These are phyloP conservation scores for Entoloma clypeatum DNA, from an alignment of 1,284 basidiomycete genomes.

Conservation along the genomic window DNA sequence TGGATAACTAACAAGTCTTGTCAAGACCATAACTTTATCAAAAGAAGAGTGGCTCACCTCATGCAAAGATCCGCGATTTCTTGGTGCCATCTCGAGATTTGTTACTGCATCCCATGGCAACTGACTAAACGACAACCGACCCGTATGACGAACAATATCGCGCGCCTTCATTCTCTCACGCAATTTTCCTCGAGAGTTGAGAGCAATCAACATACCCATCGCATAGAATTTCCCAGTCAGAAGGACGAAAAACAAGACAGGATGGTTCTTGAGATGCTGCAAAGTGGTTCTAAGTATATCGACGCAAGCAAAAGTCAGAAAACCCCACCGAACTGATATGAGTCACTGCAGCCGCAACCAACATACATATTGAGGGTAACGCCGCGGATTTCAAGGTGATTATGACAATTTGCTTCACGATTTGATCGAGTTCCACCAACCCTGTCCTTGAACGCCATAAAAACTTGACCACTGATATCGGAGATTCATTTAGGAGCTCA, in stretches of 20 bases:
- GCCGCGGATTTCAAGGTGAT: constrained; percentile 48
- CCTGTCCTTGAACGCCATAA: constrained; percentile 45
- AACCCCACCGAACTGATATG: constrained; percentile 35
- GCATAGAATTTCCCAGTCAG: constrained; percentile 49
- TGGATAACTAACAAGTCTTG: constrained; percentile 4
- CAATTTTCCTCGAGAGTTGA: constrained; percentile 41
- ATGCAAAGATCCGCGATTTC: background rate
- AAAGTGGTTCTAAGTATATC: background rate
- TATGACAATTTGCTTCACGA: constrained; percentile 39
- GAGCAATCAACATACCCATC: constrained; percentile 43
- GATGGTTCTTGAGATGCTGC: constrained; percentile 34
- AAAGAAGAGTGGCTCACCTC: constrained; percentile 8
- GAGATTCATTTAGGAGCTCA: constrained; percentile 1
- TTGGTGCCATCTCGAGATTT: constrained; percentile 4
- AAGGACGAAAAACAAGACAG: constrained; percentile 46
- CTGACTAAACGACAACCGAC: constrained; percentile 34
- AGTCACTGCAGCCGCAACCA: constrained; percentile 39
- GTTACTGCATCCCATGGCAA: constrained; percentile 28
- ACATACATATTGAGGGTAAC: constrained; percentile 41
- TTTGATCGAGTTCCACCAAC: constrained; percentile 37
- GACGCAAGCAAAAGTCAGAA: background rate
- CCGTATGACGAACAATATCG: no score
- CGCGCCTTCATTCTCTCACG: constrained; percentile 38
- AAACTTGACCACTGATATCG: constrained; percentile 34
- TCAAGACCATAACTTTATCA: background rate